These are phyloP conservation scores for Cyclotella choctawhatcheeana DNA, from an alignment of 108 stramenopile species.

Conservation along the genomic window DNA sequence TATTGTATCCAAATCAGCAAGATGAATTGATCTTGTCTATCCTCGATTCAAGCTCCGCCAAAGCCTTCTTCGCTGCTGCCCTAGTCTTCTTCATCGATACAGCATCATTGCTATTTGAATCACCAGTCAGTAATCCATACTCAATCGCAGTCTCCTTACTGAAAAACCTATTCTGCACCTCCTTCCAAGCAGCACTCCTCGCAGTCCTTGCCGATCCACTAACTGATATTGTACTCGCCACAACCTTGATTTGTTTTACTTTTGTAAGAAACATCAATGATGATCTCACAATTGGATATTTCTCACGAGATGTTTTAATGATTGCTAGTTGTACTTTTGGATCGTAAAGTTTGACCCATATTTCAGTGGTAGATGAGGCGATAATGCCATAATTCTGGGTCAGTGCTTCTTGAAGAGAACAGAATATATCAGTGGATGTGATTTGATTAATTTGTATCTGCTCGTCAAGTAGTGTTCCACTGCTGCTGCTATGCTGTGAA, in stretches of 20 bases:
- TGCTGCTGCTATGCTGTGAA: constrained; percentile 4
- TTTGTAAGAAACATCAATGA: constrained; percentile 54
- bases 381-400: constrained; percentile 37
- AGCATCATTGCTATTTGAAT: background rate
- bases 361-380: constrained; percentile 21
- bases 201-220: constrained; percentile 75
- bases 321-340: constrained; percentile 52
- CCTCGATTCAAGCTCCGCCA: background rate
- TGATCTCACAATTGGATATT: constrained; percentile 50
- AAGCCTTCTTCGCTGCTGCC: constrained; percentile 10
- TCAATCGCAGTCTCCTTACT: constrained; percentile 10
- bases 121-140: background rate
- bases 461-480: background rate
- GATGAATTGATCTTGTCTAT: constrained; percentile 6
- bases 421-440: constrained; percentile 36
- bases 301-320: constrained; percentile 63
- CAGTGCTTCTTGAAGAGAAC: constrained; percentile 33
- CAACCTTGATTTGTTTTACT: constrained; percentile 43
- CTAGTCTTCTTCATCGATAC: background rate
- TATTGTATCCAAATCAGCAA: constrained; percentile 1
- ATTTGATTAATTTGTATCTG: constrained; percentile 28
- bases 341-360: constrained; percentile 64
- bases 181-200: constrained; percentile 51
- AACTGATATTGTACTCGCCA: constrained; percentile 60
- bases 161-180: constrained; percentile 43